Evolutionary conservation across 106 monocot species (phyloP).

Genomic region (Iris macrosiphon): DNA sequence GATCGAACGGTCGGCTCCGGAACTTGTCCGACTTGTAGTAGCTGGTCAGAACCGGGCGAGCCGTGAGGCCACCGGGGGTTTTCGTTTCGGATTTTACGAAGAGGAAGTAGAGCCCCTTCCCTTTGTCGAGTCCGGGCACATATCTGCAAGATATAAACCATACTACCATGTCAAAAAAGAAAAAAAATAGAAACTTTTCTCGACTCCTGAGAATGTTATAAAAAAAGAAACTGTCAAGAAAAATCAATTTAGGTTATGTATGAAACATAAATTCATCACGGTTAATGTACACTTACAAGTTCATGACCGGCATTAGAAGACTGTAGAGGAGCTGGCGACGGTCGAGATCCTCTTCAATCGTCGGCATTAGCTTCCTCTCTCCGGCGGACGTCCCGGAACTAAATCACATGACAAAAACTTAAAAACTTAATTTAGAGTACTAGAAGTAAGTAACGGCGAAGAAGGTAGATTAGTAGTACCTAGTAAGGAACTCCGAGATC

Average conservation of each 20-base stretch:
- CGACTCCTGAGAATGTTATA: too few species aligned
- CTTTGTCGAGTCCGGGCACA: slow-evolving; percentile 60
- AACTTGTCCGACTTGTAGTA: slow-evolving; percentile 34
- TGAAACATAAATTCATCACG: too few species aligned
- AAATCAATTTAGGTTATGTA: too few species aligned
- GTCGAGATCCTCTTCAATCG: slow-evolving; percentile 9
- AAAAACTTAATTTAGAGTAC: too few species aligned
- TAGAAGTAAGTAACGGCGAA: too few species aligned
- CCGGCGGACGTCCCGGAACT: slow-evolving; percentile 18
- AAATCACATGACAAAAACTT: background rate
- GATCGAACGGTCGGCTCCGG: slow-evolving; percentile 36
- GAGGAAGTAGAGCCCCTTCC: slow-evolving; percentile 62
- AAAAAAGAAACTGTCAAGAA: too few species aligned
- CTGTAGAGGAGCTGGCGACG: slow-evolving; percentile 12
- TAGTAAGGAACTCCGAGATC: slow-evolving; percentile 78
- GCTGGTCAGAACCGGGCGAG: slow-evolving; percentile 46
- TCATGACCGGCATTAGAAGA: slow-evolving; percentile 37
- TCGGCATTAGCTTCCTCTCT: slow-evolving; percentile 18
- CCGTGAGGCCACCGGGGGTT: slow-evolving; percentile 55
- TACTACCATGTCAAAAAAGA: too few species aligned
- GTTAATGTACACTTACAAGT: slow-evolving; percentile 29
- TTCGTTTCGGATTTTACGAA: slow-evolving; percentile 54
- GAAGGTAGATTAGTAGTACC: too few species aligned
- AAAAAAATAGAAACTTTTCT: too few species aligned
- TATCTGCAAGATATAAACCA: slow-evolving; percentile 20